Conservation (phyloP, 2,329 filamentous ascomycete genomes). For the Elsinoe fawcettii region DNA sequence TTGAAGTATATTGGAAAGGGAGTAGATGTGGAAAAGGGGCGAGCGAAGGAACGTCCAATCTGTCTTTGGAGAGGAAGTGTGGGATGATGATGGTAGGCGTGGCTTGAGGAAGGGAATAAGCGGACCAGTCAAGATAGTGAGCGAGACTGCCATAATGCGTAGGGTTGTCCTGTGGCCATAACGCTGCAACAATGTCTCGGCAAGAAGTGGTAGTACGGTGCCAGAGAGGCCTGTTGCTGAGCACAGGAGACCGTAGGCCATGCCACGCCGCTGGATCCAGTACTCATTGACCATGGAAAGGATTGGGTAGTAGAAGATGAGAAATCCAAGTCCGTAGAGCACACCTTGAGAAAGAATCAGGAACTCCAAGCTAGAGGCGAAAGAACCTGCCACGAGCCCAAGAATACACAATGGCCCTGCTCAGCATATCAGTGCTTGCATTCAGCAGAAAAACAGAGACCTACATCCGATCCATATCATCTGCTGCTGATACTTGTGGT, state of each 20-base stretch:
- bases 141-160: constrained; percentile 20
- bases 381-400: constrained; percentile 27
- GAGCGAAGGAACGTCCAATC: constrained; percentile 28
- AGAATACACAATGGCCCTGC: constrained; percentile 21
- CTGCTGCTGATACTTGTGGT: constrained; percentile 34
- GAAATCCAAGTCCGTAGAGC: constrained; percentile 51
- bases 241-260: constrained; percentile 25
- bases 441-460: neutral
- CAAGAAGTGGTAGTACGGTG: constrained; percentile 22
- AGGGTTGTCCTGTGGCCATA: constrained; percentile 25
- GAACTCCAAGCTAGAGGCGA: constrained; percentile 46
- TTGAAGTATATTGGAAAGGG: constrained; percentile 31
- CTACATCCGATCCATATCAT: constrained; percentile 41
- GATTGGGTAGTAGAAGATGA: constrained; percentile 32
- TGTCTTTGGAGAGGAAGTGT: constrained; percentile 17
- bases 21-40: constrained; percentile 29
- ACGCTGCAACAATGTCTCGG: constrained; percentile 19
- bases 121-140: constrained; percentile 28
- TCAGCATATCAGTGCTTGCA: neutral
- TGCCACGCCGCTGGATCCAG: constrained; percentile 22
- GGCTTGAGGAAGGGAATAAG: constrained; percentile 29
- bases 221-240: constrained; percentile 24
- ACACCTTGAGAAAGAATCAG: constrained; percentile 56
- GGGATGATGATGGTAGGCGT: constrained; percentile 26
- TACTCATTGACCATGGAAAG: constrained; percentile 27